Percentiles rank a stretch among this genome's conserved stretches.
These are phyloP conservation scores for Silene conica DNA, from an alignment of 148 eudicot species.

Conservation along the genomic window DNA sequence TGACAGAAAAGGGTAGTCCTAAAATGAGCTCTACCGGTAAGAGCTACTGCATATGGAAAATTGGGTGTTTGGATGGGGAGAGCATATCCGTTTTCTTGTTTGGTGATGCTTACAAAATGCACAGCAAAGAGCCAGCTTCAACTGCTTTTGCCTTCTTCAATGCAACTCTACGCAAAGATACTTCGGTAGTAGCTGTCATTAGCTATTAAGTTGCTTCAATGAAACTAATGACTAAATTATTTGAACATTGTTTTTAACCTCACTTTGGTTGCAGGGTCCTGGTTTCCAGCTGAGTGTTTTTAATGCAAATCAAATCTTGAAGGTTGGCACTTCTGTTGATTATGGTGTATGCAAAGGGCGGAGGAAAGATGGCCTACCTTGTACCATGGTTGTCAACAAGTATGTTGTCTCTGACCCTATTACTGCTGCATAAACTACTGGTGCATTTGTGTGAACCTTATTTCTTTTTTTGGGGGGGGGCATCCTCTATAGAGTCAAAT, in stretches of 20 bases:
- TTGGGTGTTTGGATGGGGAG: conserved; percentile 85
- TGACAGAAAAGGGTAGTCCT: conserved; percentile 61
- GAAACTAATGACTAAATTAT: neutral
- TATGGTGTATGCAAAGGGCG: conserved; percentile 80
- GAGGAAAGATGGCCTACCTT: conserved; percentile 68
- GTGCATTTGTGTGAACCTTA: too few species aligned
- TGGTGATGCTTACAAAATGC: conserved; percentile 79
- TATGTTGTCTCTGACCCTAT: conserved; percentile 30
- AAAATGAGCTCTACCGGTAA: conserved; percentile 72
- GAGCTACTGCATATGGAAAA: conserved; percentile 65
- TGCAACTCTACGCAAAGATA: conserved; percentile 74
- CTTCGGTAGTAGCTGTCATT: conserved; percentile 37
- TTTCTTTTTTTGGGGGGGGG: too few species aligned
- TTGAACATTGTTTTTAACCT: conserved; percentile 6
- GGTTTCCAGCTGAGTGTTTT: conserved; percentile 77
- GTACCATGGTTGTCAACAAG: conserved; percentile 66
- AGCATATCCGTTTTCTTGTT: conserved; percentile 73
- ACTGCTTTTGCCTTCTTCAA: conserved; percentile 63
- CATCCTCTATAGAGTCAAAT: too few species aligned
- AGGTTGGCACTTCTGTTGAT: conserved; percentile 83
- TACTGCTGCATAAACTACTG: neutral
- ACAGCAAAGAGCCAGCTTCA: conserved; percentile 50
- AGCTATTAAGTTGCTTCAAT: conserved; percentile 14
- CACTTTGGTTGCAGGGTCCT: conserved; percentile 41
- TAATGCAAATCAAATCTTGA: conserved; percentile 62